phyloP scores from a whole-genome alignment of 257 asterid species.

The Asclepias syriaca region DNA sequence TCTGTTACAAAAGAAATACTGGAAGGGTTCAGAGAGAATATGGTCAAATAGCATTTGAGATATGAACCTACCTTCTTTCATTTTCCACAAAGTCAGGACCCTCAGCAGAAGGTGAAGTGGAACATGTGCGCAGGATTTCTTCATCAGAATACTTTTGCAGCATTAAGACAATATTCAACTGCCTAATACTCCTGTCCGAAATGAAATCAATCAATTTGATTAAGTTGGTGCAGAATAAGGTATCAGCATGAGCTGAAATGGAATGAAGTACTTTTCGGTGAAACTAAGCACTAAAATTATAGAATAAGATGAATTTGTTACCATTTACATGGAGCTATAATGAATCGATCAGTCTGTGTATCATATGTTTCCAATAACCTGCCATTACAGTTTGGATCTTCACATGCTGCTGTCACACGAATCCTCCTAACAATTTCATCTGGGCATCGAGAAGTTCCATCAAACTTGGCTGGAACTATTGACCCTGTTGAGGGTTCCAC shows the following conservation, averaged over 20 bases:
- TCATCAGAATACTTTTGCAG: slow-evolving; percentile 56
- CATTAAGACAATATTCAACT: slow-evolving; percentile 38
- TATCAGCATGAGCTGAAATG: not conserved
- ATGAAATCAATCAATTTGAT: slow-evolving; percentile 9
- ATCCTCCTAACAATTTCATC: slow-evolving; percentile 82
- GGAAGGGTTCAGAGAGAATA: not conserved
- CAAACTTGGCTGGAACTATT: slow-evolving; percentile 68
- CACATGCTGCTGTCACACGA: slow-evolving; percentile 59
- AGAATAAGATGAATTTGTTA: slow-evolving; percentile 22
- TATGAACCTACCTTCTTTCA: slow-evolving; percentile 48
- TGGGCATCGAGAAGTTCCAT: slow-evolving; percentile 68
- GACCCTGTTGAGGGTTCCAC: slow-evolving; percentile 64
- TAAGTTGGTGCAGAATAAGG: not conserved
- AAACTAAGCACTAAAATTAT: not conserved
- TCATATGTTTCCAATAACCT: slow-evolving; percentile 74
- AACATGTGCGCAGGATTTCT: slow-evolving; percentile 71
- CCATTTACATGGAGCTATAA: slow-evolving; percentile 81
- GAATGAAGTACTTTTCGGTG: not conserved
- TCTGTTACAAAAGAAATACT: not conserved
- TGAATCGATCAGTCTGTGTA: slow-evolving; percentile 52
- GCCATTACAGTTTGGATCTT: slow-evolving; percentile 58
- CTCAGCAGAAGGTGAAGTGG: slow-evolving; percentile 89
- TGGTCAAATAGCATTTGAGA: not conserved
- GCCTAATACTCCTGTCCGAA: slow-evolving; percentile 44
- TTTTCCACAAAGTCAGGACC: slow-evolving; percentile 68